Base-by-base conservation (phyloP, 129 eudicot species). In the Saposhnikovia divaricata region DNA sequence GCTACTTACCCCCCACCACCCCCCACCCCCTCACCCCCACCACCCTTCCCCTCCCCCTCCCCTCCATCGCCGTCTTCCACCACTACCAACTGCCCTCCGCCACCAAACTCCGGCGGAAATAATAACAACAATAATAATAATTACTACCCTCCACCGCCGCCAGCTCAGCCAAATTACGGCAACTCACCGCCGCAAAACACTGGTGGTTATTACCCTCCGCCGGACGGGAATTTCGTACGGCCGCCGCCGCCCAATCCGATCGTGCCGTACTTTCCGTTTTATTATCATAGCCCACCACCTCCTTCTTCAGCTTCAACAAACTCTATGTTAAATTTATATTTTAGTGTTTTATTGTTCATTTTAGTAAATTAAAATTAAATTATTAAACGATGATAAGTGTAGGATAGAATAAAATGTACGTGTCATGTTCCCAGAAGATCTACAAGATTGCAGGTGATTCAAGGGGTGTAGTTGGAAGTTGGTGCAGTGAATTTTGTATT, bases 221-320 rank as follows among this genome's bases (percentile, higher is more conserved):
- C 86, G 78, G 80, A 61, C 48, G 38, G 53, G 18, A 84, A 40
- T 63, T 85, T 40, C 57, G 86, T 89, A 6, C 83, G 89, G 11
- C 97, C 98, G 50, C 89, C 90, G 76, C 94, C 98, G 23, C 97
- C 98, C 2, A 94, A 94, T 85, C 98, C 98, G 21, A 94, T 94
- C 69, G 90, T 94, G 76, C 96, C 97, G 14, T 94, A 94, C 84
- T 94, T 85, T 65, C 98, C 98, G 6, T 94, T 72, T 51, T 94
- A 92, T 89, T 92, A 87, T n/a, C 81, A 94, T 80, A 89, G 46
- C 74, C 96, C 97, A 57, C 98, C 98, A 16, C 88, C 96, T 6
- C 78, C 91, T 46, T 65, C 87, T 10, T 65, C 77, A 59, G 79
- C 90, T 25, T 27, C 82, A 75, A 70, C 77, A 76, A 42, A 80